phyloP scores from a whole-genome alignment of 805 yeast species.

The Lachancea thermotolerans region DNA sequence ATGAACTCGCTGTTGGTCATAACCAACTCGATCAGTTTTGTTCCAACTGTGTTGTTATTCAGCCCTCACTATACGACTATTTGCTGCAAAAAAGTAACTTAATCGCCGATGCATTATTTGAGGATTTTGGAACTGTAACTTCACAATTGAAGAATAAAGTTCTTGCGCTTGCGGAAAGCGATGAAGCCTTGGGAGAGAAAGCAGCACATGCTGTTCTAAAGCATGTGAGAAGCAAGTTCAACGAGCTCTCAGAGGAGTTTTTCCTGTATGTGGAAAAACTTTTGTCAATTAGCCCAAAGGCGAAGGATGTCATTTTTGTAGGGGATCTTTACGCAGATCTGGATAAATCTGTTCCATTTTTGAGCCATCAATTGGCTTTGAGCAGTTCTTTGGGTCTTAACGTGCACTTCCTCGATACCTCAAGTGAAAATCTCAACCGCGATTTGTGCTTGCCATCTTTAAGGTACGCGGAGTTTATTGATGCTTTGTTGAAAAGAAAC shows the following conservation, averaged over 20 bases:
- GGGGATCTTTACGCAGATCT: constrained; percentile 17
- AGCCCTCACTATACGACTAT: background rate
- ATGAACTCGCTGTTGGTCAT: constrained; percentile 20
- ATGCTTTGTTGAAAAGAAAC: constrained; percentile 11
- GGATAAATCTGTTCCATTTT: constrained; percentile 24
- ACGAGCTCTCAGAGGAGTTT: background rate
- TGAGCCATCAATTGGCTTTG: constrained; percentile 37
- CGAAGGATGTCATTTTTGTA: constrained; percentile 10
- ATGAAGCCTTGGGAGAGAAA: constrained; percentile 10
- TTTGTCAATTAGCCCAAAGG: background rate
- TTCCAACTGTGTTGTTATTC: constrained; percentile 5
- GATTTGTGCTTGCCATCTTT: constrained; percentile 1
- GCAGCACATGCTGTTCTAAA: constrained; percentile 12
- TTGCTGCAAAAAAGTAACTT: constrained; percentile 16
- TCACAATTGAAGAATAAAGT: constrained; percentile 10
- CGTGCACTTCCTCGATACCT: constrained; percentile 24
- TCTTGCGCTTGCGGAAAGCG: constrained; percentile 8
- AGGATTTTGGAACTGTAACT: constrained; percentile 9
- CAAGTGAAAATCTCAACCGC: constrained; percentile 4
- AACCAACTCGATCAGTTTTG: constrained; percentile 19
- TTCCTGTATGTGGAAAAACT: constrained; percentile 3
- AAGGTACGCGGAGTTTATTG: constrained; percentile 23
- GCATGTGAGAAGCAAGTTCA: constrained; percentile 5
- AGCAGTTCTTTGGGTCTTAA: constrained; percentile 43
- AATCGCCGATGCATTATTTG: constrained; percentile 12